Base-by-base conservation (phyloP, 2,329 filamentous ascomycete species). In the Scedosporium boydii region DNA sequence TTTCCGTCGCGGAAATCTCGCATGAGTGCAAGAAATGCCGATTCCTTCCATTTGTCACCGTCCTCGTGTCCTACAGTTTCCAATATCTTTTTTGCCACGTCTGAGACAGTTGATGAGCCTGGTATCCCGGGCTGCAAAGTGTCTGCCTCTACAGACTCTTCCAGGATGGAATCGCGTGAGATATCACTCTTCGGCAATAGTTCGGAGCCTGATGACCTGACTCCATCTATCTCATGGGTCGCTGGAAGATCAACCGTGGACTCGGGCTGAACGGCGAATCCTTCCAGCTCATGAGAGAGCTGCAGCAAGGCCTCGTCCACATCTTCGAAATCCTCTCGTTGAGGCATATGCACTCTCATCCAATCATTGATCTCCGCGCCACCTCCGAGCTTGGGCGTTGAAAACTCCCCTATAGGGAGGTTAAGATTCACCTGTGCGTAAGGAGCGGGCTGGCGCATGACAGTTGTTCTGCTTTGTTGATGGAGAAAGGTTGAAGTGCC, bases 31-130 rank as follows among this genome's bases (percentile, higher is more conserved):
- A 79, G 68, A 51, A 79, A 79, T n/a, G 72, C 69, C 0, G 77
- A 79, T 55, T 79, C 77, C 65, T 77, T 76, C 77, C 77, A 79
- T 65, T 79, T 79, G 7, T 78, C 77, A 51, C 76, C 76, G 55
- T 71, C 69, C 64, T 79, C 77, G 60, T 79, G 76, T 65, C 76
- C 70, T 26, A 79, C 77, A 2, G 74, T 74, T 57, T 78, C 74
- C 42, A 79, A 70, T 1, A 79, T 73, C 23, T 75, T 72, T 64
- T 76, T 72, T 6, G 77, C 77, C 0, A 76, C 76, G 62, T 77
- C 75, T 2, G 77, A 74, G 2, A 79, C 74, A 23, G 74, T 75
- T 10, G 67, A 65, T 21, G 21, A 58, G 10, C 21, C 18, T 10
- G 4, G 16, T 41, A 56, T 27, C 16, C 56, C 12, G 12, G 26